These are phyloP conservation scores for Microdochium paspali DNA, from an alignment of 2,329 filamentous ascomycete genomes.

Conservation along the genomic window DNA sequence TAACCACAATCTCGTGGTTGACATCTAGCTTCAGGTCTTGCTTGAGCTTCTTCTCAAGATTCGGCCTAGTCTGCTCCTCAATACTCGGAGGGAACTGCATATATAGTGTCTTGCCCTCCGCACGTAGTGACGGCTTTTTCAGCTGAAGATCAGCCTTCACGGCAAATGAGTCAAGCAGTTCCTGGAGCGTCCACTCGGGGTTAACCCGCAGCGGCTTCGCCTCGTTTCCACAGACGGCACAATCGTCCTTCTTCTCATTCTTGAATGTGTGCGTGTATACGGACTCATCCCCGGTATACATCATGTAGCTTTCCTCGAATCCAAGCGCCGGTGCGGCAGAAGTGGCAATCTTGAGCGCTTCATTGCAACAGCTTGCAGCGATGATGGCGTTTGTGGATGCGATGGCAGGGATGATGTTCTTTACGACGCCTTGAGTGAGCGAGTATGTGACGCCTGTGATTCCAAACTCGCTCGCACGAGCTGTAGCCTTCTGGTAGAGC, in stretches of 20 bases:
- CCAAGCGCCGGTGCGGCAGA: conserved; percentile 72
- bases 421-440: conserved; percentile 93
- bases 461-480: conserved; percentile 76
- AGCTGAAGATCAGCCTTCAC: conserved; percentile 82
- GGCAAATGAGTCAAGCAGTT: conserved; percentile 77
- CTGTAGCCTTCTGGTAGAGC: conserved; percentile 79
- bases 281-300: conserved; percentile 93
- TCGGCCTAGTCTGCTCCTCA: conserved; percentile 75
- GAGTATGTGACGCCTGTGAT: conserved; percentile 91
- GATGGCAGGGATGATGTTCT: conserved; percentile 98
- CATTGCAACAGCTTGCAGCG: conserved; percentile 90
- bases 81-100: conserved; percentile 76
- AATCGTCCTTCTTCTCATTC: conserved; percentile 89
- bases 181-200: conserved; percentile 62
- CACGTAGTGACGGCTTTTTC: conserved; percentile 82
- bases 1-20: conserved; percentile 85
- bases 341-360: conserved; percentile 90
- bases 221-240: conserved; percentile 82
- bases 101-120: conserved; percentile 76
- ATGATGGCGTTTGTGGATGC: conserved; percentile 97
- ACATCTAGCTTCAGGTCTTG: conserved; percentile 60
- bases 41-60: conserved; percentile 66
- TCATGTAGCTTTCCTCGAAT: conserved; percentile 87
- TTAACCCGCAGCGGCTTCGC: conserved; percentile 68
- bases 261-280: conserved; percentile 98